Base-by-base conservation (phyloP, 495 filamentous ascomycete species). In the Hypoxylon trugodes region DNA sequence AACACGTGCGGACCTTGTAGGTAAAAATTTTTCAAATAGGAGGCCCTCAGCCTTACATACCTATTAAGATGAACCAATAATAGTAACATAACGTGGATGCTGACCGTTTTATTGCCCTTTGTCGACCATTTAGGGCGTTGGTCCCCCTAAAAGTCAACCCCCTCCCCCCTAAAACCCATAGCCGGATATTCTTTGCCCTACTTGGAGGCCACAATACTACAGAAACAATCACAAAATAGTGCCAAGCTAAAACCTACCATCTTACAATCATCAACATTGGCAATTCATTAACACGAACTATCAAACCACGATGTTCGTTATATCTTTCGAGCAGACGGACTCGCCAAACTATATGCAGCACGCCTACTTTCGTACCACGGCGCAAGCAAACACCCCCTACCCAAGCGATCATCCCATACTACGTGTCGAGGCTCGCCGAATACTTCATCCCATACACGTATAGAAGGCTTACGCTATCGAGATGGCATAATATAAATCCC, bases 21-120 rank as follows among this genome's bases (percentile, higher is more conserved):
- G 16, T 15, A 21, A 61, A 46, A 32, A 47, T 36, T 46, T 63
- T 56, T 4, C 30, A 50, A 10, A 35, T n/a, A n/a, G n/a, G 43
- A 45, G 49, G 18, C 16, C 10, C 59, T 36, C 51, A 49, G 59
- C 43, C 49, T 50, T 32, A 25, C 25, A 9, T 16, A 41, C 8
- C n/a, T n/a, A n/a, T n/a, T n/a, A n/a, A n/a, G 19, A 37, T n/a
- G 43, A 28, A 22, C 21, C 15, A 43, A 35, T 4, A 30, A 4
- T 15, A 32, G 13, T 21, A 37, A 24, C 16, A 37, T 2, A 43
- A 43, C 21, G 4, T 28, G 12, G 2, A 30, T 26, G 42, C 50
- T 62, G 59, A 50, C 50, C 4, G 13, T 7, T 37, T 56, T 25
- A 10, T 25, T 51, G 13, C 35, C 49, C 21, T 15, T 3, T 26